Evolutionary conservation across 1,139 yeast species (phyloP).

Genomic region (Pichia sp.): DNA sequence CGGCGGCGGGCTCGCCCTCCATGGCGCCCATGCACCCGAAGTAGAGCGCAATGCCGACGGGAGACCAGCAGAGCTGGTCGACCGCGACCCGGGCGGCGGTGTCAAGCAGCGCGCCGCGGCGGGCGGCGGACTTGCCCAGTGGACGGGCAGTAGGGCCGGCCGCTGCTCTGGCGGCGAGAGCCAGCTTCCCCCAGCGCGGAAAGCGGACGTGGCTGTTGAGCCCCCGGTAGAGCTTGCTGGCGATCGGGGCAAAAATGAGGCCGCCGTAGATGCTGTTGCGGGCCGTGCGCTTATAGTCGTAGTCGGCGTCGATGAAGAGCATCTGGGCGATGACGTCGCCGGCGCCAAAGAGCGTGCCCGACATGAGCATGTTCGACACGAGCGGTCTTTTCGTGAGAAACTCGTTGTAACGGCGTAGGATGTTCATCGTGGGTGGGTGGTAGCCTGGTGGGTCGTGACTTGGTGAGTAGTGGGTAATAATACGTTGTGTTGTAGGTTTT

Average conservation of each 20-base stretch:
- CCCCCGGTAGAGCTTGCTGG: slow-evolving; percentile 56
- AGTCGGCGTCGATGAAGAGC: slow-evolving; percentile 39
- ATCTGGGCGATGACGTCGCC: slow-evolving; percentile 76
- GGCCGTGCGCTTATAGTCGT: slow-evolving; percentile 47
- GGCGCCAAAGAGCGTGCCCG: slow-evolving; percentile 44
- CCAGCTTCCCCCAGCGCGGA: slow-evolving; percentile 35
- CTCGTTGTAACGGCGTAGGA: not conserved
- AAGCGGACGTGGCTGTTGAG: slow-evolving; percentile 22
- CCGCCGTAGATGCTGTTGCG: slow-evolving; percentile 75
- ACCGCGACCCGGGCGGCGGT: slow-evolving; percentile 48
- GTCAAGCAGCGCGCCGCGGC: slow-evolving; percentile 10
- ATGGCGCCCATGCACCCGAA: slow-evolving; percentile 62
- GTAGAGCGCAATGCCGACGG: slow-evolving; percentile 66
- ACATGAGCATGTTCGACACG: slow-evolving; percentile 2
- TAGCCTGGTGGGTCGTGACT: not conserved
- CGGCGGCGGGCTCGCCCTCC: slow-evolving; percentile 44
- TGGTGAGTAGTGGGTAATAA: not conserved
- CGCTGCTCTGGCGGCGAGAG: no score
- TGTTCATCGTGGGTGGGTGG: not conserved
- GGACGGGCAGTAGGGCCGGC: no score
- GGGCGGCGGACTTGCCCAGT: slow-evolving; percentile 6
- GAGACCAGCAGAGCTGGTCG: slow-evolving; percentile 79
- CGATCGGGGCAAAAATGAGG: slow-evolving; percentile 70
- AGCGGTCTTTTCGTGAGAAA: slow-evolving; percentile 3
- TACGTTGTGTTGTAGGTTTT: no score